Conservation (phyloP, 352 stramenopile species). For the Phytopythium boreale region DNA sequence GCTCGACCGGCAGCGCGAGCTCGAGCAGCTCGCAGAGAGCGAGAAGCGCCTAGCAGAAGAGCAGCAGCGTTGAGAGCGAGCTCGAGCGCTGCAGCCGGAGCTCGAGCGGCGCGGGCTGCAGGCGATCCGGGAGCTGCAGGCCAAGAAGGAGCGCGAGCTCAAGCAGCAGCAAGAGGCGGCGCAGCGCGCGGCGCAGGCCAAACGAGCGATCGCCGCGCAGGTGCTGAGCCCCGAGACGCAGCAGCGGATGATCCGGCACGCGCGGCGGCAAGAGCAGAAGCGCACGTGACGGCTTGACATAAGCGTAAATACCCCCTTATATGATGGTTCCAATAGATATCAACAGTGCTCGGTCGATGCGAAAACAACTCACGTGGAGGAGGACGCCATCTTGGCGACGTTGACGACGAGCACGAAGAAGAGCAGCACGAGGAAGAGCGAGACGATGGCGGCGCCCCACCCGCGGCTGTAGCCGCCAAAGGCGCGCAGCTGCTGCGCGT, state of each 20-base stretch:
- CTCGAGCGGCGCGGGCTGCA: slow-evolving; percentile 32
- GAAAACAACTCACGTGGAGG: neutral
- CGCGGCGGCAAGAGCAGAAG: slow-evolving; percentile 8
- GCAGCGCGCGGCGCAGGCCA: slow-evolving; percentile 24
- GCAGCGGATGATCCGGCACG: slow-evolving; percentile 26
- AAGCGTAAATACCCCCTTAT: neutral
- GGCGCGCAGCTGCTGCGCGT: slow-evolving; percentile 35
- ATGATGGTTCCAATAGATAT: neutral
- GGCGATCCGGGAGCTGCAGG: slow-evolving; percentile 38
- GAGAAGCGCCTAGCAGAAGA: slow-evolving; percentile 23
- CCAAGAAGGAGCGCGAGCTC: slow-evolving; percentile 44
- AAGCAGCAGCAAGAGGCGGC: slow-evolving; percentile 32
- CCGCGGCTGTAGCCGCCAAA: slow-evolving; percentile 26
- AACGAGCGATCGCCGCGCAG: slow-evolving; percentile 29
- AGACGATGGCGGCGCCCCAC: slow-evolving; percentile 23
- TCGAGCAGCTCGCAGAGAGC: slow-evolving; percentile 18
- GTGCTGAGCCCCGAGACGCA: slow-evolving; percentile 42
- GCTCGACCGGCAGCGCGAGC: slow-evolving; percentile 29
- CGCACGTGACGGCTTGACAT: neutral
- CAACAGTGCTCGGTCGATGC: neutral
- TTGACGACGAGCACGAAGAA: slow-evolving; percentile 31
- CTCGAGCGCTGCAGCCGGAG: slow-evolving; percentile 26
- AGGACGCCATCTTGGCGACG: slow-evolving; percentile 9
- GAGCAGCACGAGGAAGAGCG: slow-evolving; percentile 30
- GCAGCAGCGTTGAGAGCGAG: slow-evolving; percentile 23